Evolutionary conservation across 371 early-diverging fungal genomes (phyloP).

Genomic region (Enterocytospora artemiae): DNA sequence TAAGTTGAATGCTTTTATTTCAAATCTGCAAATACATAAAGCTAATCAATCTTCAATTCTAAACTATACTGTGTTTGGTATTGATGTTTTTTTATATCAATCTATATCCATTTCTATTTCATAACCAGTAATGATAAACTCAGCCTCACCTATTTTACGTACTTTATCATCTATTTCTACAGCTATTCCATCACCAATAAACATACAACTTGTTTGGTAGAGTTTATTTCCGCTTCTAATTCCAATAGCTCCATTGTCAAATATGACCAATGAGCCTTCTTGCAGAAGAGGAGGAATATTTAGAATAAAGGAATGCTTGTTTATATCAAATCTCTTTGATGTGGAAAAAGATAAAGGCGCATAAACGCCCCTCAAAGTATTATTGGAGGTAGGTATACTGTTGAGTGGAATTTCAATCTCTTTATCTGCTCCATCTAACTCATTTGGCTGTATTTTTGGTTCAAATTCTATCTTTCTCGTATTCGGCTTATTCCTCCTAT

Average conservation of each 20-base stretch:
- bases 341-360: slow-evolving; percentile 9
- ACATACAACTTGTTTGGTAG: slow-evolving; percentile 19
- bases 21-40: too few relatives aligned
- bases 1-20: too few relatives aligned
- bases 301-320: slow-evolving; percentile 6
- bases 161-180: slow-evolving; percentile 13
- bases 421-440: neutral
- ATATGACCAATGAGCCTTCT: slow-evolving; percentile 5
- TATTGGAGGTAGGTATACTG: neutral
- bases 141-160: neutral
- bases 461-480: slow-evolving; percentile 10
- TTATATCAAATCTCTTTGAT: slow-evolving; percentile 10
- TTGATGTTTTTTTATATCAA: too few relatives aligned
- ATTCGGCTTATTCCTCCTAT: slow-evolving; percentile 7
- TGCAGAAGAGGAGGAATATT: neutral
- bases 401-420: neutral
- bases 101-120: neutral
- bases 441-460: slow-evolving; percentile 17
- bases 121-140: slow-evolving; percentile 15
- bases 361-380: slow-evolving; percentile 3
- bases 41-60: too few relatives aligned
- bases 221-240: slow-evolving; percentile 5
- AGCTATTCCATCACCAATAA: slow-evolving; percentile 11
- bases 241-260: slow-evolving; percentile 15
- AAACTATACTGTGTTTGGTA: too few relatives aligned